Conservation (phyloP, 2,329 filamentous ascomycete species). For the Alternaria arbusti region DNA sequence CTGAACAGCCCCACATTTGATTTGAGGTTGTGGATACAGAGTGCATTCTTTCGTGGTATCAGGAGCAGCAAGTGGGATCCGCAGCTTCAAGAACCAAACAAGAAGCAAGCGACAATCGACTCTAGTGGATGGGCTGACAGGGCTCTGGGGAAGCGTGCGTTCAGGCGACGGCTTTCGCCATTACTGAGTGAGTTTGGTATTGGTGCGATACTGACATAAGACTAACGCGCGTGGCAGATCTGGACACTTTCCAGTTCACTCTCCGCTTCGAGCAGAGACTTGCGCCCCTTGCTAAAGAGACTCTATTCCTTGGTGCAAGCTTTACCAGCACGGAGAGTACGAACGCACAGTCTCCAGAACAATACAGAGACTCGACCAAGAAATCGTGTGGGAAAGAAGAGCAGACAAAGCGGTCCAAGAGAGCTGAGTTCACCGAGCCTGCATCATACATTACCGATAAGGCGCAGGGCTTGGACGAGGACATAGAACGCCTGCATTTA, state of each 20-base stretch:
- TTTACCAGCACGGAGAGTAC: background rate
- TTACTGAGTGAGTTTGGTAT: constrained; percentile 3
- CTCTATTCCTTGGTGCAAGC: background rate
- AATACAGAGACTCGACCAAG: background rate
- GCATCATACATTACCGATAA: background rate
- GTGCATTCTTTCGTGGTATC: constrained; percentile 13
- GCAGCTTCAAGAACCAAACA: background rate
- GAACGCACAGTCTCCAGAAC: background rate
- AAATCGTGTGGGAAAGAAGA: background rate
- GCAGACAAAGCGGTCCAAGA: background rate
- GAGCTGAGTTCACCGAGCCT: background rate
- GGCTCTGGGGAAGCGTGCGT: background rate
- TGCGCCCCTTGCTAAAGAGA: background rate
- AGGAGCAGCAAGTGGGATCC: background rate
- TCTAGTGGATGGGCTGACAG: background rate
- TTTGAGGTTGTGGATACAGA: background rate
- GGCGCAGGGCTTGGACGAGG: background rate
- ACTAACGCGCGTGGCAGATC: background rate
- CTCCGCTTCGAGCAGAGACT: background rate
- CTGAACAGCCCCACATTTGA: constrained; percentile 16
- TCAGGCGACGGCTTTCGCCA: background rate
- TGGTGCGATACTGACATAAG: background rate
- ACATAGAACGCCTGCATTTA: background rate
- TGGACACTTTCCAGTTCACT: constrained; percentile 2
- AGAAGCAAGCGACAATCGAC: background rate